Percentiles rank a stretch among this genome's conserved stretches.
phyloP scores from a whole-genome alignment of 306 rosid species.

The Trichosanthes truncata region DNA sequence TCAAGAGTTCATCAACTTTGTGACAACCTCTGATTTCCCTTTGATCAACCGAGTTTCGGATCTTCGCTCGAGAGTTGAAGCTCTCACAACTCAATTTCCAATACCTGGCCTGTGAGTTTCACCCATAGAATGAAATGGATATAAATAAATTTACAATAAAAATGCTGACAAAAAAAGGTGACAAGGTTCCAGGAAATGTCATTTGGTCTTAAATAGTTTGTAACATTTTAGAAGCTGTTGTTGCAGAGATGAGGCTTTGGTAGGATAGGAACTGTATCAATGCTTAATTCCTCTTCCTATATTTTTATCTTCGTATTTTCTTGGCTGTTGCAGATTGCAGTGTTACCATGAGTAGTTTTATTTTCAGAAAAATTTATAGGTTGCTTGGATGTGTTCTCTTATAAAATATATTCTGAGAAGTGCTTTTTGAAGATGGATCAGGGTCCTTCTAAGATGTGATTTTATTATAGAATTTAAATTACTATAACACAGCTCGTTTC shows the following conservation, averaged over 20 bases:
- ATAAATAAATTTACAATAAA: neutral
- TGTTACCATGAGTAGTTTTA: neutral
- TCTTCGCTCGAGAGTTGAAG: conserved; percentile 67
- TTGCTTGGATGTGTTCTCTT: neutral
- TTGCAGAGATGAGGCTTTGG: neutral
- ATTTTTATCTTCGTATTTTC: neutral
- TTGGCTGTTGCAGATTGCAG: too few relatives aligned
- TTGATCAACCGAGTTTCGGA: conserved; percentile 34
- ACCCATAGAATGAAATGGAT: neutral
- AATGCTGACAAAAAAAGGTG: neutral
- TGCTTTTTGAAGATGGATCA: too few relatives aligned
- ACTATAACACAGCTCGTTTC: too few relatives aligned
- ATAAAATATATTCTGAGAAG: neutral
- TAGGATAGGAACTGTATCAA: neutral
- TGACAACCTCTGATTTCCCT: conserved; percentile 53
- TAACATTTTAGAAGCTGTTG: neutral
- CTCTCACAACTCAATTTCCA: conserved; percentile 61
- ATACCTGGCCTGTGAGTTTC: conserved; percentile 63
- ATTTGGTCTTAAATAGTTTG: neutral
- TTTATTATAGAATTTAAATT: too few relatives aligned
- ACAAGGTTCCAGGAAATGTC: neutral
- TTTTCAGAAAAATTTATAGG: neutral
- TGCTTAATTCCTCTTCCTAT: neutral
- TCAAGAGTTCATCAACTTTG: conserved; percentile 66
- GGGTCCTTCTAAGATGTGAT: too few relatives aligned